Evolutionary conservation across 176 grass and related monocot genomes (phyloP).

Genomic region (Triticum timopheevii): DNA sequence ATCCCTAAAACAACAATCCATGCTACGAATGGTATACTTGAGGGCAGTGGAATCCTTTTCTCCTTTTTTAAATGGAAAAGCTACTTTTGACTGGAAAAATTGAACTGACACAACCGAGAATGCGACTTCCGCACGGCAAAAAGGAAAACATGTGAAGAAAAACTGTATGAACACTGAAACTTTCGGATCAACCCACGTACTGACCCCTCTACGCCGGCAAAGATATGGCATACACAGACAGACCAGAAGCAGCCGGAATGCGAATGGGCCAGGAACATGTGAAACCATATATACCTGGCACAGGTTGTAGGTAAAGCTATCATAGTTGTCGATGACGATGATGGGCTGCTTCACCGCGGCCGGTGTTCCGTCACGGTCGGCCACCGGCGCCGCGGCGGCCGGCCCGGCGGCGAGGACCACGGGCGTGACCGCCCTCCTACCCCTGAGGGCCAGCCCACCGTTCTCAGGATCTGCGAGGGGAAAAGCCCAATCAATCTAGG

Average conservation of each 20-base stretch:
- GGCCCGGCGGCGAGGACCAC: slow-evolving; percentile 15
- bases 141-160: not conserved
- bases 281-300: slow-evolving; percentile 69
- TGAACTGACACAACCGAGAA: not conserved
- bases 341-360: slow-evolving; percentile 57
- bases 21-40: not conserved
- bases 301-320: slow-evolving; percentile 96
- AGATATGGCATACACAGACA: not conserved
- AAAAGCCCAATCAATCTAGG: not conserved
- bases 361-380: slow-evolving; percentile 20
- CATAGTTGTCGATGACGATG: slow-evolving; percentile 95
- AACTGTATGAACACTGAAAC: not conserved
- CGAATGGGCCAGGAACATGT: not conserved
- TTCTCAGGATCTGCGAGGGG: not conserved
- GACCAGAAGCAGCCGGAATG: not conserved
- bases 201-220: not conserved
- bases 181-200: not conserved
- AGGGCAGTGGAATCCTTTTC: not conserved
- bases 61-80: not conserved
- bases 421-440: not conserved
- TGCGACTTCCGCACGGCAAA: not conserved
- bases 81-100: not conserved
- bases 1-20: not conserved
- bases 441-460: not conserved
- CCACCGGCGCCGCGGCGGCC: slow-evolving; percentile 13